Base-by-base conservation (phyloP, 306 rosid species). In the Abrus precatorius region DNA sequence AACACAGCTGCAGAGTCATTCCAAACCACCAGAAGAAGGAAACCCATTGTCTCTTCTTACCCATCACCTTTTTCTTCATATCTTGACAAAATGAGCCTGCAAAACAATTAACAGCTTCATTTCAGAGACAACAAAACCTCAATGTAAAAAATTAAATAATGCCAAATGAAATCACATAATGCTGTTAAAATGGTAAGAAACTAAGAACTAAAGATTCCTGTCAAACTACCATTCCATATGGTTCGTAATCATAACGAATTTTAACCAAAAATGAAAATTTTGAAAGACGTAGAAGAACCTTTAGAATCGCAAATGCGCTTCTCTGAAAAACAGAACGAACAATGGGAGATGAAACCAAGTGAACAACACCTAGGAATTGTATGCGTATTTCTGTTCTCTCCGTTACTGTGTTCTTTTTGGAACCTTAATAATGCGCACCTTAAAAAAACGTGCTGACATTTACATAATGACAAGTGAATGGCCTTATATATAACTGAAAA, bases 11-110 rank as follows among this genome's bases (percentile, higher is more conserved):
- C 54, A 88, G 7, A 69, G 71, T 34, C 54, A 85, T 80, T 82
- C 87, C 88, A 44, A 83, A 49, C 85, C 83, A 80, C 73, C 71
- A 82, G 34, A 84, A 41, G 11, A 84, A 74, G 78, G 52, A 50
- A 59, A 55, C 72, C 20, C 2, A 11, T 64, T 76, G 69, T 36
- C 62, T 82, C 28, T 33, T 75, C 43, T 49, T 28, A 29, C 75
- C 66, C 30, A 40, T 20, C 69, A 50, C 63, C 74, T 76, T 84
- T 83, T 49, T 79, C 79, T 59, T 80, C 91, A 80, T 77, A 53
- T 77, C 72, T 45, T 29, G 3, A 45, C 54, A 52, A 12, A n/a
- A n/a, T 7, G 6, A 38, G 41, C 76, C 76, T 74, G 76, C 79
- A 63, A 72, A 48, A 41, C 2, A 77, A 10, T 56, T 41, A 28